Base-by-base conservation (phyloP, 345 rosid genomes). In the Populus tremula region DNA sequence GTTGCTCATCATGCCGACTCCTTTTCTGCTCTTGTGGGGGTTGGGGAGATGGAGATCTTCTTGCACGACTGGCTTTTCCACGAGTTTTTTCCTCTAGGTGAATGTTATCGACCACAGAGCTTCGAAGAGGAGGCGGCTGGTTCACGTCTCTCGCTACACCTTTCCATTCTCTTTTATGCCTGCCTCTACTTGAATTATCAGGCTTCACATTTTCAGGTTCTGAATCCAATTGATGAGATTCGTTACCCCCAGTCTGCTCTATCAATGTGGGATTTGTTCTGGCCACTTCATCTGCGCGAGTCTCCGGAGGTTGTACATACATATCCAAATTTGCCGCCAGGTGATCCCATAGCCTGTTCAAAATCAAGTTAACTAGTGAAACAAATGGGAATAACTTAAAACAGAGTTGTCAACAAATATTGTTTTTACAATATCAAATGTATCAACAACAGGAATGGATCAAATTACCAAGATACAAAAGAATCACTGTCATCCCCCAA, bases 301-400 rank as follows among this genome's bases (percentile, higher is more conserved):
- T 67, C 63, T 85, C 90, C 38, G 71, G 83, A 70, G 87, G 85
- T 20, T 72, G 82, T 78, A 89, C 83, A 78, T 96, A 96, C 11
- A 84, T 78, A 84, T 88, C 87, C 82, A 89, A 59, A 85, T 84
- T 87, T 73, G 94, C 83, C 69, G 92, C 82, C 79, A 96, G 81
- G 87, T 94, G 98, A 87, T 91, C 97, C 99, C 99, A 96, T 83
- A 96, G 75, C 99, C 99, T 96, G 88, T 75, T 78, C 31, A 73
- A 85, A 75, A 59, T 49, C 45, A 54, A 47, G 73, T 75, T 47
- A 39, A 38, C 75, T 25, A 23, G 72, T 12, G 6, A 6, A 16
- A 53, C 25, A 45, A 1, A 25, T 10, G 39, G 67, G 38, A 80
- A 70, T 67, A 54, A 65, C 70, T 65, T 13, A 62, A 68, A 64